Evolutionary conservation across 2,329 filamentous ascomycete species (phyloP).

Genomic region (Periconia digitata): DNA sequence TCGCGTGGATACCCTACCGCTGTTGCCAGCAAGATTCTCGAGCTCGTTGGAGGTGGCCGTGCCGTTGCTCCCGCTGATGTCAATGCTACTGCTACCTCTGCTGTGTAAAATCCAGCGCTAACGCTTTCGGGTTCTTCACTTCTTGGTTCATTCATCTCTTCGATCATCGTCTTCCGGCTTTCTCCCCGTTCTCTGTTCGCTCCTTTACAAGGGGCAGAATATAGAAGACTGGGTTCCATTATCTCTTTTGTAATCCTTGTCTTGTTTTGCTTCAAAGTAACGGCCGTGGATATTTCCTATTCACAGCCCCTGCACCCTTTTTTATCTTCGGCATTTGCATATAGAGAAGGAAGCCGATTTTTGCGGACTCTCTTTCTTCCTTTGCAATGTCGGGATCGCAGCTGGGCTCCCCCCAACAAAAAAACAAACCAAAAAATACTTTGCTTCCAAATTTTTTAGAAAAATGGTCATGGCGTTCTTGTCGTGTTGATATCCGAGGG

Average conservation of each 20-base stretch:
- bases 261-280: conserved; percentile 2
- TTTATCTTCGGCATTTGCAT: conserved; percentile 1
- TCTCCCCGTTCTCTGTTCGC: conserved; percentile 3
- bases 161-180: too few relatives aligned
- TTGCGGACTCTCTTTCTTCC: too few relatives aligned
- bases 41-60: conserved; percentile 64
- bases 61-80: conserved; percentile 21
- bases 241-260: conserved; percentile 13
- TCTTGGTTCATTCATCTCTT: too few relatives aligned
- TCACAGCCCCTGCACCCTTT: conserved; percentile 12
- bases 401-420: conserved; percentile 7
- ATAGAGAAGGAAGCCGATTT: background rate
- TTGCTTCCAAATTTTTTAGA: conserved; percentile 9
- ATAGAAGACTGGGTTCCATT: conserved; percentile 5
- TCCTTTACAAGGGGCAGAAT: too few relatives aligned
- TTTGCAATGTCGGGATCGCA: too few relatives aligned
- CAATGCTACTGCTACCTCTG: too few relatives aligned
- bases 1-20: conserved; percentile 86
- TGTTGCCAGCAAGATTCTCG: conserved; percentile 90
- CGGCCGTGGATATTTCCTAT: conserved; percentile 11
- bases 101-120: conserved; percentile 11
- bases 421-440: too few relatives aligned
- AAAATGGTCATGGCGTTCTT: background rate
- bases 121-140: conserved; percentile 10
- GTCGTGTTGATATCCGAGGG: too few relatives aligned